Conservation (phyloP, 2,329 filamentous ascomycete genomes). For the Aspergillus pseudoterreus region DNA sequence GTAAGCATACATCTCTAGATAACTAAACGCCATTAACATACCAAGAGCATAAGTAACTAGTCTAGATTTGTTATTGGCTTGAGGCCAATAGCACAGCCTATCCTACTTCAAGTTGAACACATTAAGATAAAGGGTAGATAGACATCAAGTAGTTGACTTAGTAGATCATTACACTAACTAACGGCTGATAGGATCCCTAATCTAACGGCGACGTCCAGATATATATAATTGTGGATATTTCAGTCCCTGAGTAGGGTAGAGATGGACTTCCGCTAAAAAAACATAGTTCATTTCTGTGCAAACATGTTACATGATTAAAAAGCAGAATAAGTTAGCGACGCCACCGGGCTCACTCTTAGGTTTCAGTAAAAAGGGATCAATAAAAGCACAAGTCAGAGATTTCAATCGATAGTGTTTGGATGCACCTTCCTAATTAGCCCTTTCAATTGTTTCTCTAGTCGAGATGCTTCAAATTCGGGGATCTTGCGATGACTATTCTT, state of each 20-base stretch:
- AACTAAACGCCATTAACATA: background rate
- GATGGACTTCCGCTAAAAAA: background rate
- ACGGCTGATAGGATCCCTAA: too few relatives aligned
- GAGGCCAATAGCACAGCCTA: background rate
- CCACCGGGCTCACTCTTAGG: background rate
- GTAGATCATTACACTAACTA: too few relatives aligned
- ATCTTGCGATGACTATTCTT: background rate
- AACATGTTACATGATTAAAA: background rate
- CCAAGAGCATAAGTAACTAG: background rate
- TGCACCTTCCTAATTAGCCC: background rate
- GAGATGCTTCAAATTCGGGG: background rate
- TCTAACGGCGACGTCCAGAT: too few relatives aligned
- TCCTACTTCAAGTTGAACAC: background rate
- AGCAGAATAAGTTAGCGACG: background rate
- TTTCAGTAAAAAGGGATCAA: background rate
- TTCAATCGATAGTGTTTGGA: background rate
- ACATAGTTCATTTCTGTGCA: background rate
- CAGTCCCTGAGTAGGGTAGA: background rate
- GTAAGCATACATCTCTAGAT: background rate
- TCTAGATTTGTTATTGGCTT: background rate
- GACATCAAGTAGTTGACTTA: too few relatives aligned
- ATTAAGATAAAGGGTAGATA: background rate
- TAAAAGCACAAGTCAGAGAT: background rate
- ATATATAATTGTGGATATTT: too few relatives aligned
- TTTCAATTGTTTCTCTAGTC: background rate